Base-by-base conservation (phyloP, 2,329 filamentous ascomycete genomes). In the Septoria petroselini region DNA sequence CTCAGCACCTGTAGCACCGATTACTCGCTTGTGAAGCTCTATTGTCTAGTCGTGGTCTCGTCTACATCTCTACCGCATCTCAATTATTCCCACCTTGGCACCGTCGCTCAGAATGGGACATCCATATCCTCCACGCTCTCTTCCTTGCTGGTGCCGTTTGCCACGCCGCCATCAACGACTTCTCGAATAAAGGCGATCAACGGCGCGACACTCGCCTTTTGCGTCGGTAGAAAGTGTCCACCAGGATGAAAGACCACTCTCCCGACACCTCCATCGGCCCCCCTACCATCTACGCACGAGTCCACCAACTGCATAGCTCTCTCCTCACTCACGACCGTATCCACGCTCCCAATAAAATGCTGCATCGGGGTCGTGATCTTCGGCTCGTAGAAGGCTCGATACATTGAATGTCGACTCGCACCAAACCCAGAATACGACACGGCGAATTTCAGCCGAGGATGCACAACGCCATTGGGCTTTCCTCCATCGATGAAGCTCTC, bases 301-400 rank as follows among this genome's bases (percentile, higher is more conserved):
- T 89, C 82, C 2, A 86, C 76, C 50, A 96, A 70, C 17, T 74
- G 78, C 61, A 79, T 73, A 66, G 82, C 88, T 63, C 88, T 75
- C 45, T 70, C 70, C 73, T 96, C 91, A 25, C 90, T 87, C 0
- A 97, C 91, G 1, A 96, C 88, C 2, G 85, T 88, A 72, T 96
- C 91, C 59, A 95, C 73, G 46, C 82, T 85, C 1, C 91, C 91
- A 19, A 95, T 68, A 59, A 90, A 85, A 71, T 95, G 89, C 70
- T 95, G 67, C 55, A 86, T 81, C 0, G 88, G 87, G 52, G 91
- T 95, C 55, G 66, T 68, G 52, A 96, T 84, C 65, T 79, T 77
- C 12, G 88, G 88, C 59, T 88, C 80, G 65, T 88, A 94, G 53
- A 88, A 83, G 44, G 80, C 87, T 31, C 68, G 67, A 65, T 94